Base-by-base conservation (phyloP, 345 rosid species). In the Turritis glabra region DNA sequence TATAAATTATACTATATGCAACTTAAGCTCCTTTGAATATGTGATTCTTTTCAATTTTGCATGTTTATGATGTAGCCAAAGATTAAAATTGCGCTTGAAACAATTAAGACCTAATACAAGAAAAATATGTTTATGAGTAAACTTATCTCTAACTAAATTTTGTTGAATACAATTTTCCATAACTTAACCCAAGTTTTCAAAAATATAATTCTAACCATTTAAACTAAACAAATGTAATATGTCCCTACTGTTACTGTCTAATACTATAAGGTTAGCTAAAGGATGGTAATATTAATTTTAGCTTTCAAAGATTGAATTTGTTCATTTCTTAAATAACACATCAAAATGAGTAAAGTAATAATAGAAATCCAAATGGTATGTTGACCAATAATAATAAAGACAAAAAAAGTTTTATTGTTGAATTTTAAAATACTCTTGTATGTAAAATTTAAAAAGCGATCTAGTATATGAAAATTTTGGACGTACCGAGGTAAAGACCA, bases 401-500 rank as follows among this genome's bases (percentile, higher is more conserved):
- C 11, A 66, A 35, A 27, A 18, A 17, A 5, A 8, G 21, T 37
- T 4, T 26, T 18, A 8, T 61, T 3, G 59, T 59, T 32, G 8
- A 35, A 72, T 8, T 50, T 38, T 8, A 6, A 38, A 62, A 72
- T 40, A 27, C 70, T 19, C 3, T 14, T 37, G 52, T 60, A 37
- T 27, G 52, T 62, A 62, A 61, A 51, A n/a, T 4, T 6, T n/a
- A 64, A 55, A 54, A 73, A 73, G 56, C 21, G 40, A 73, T 26
- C 38, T 64, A 32, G 23, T 17, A 23, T 64, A 8, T 17, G 59
- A 37, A 66, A 64, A 23, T 0, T 23, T 30, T 65, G 72, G 66
- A 65, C 27, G 47, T 55, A 73, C 65, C 71, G 72, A 73, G 64
- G 71, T 54, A 44, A 32, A 32, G 71, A 55, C 66, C 40, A 56